Conservation (phyloP, 768 basidiomycete species). For the Phaeotremella fagi region DNA sequence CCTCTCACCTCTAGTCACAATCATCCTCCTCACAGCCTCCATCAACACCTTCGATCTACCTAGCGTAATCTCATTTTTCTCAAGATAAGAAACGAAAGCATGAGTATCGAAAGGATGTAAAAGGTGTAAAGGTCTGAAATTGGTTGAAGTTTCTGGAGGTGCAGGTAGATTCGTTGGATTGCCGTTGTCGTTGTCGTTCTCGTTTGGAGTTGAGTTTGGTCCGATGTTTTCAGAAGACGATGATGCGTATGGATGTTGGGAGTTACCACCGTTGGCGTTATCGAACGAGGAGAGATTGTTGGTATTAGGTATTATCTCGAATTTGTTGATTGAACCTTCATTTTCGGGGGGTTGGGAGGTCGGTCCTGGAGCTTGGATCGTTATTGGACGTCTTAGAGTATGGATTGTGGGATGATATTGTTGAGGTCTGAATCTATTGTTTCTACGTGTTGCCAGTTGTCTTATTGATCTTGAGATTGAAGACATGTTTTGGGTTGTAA, state of each 20-base stretch:
- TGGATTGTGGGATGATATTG: not conserved
- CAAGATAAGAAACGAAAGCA: constrained; percentile 49
- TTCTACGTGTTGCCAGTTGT: not conserved
- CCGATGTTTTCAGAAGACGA: not conserved
- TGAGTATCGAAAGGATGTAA: constrained; percentile 51
- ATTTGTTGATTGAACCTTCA: not conserved
- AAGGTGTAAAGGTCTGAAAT: constrained; percentile 7
- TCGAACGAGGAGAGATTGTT: not conserved
- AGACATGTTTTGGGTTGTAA: not conserved
- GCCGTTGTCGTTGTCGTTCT: not conserved
- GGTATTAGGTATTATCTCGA: not conserved
- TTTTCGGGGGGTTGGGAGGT: not conserved
- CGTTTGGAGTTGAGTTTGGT: not conserved
- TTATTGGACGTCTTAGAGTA: not conserved
- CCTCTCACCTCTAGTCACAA: constrained; percentile 37
- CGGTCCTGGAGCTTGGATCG: constrained; percentile 3
- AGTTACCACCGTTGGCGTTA: not conserved
- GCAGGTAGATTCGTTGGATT: not conserved
- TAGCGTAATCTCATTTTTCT: constrained; percentile 36
- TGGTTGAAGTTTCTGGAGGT: not conserved
- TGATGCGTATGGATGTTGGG: not conserved
- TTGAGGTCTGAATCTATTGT: not conserved
- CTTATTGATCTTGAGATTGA: not conserved
- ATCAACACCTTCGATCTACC: constrained; percentile 44
- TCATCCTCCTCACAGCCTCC: constrained; percentile 44